Conservation (phyloP, 108 stramenopile genomes). For the Cyclotella sp. region DNA sequence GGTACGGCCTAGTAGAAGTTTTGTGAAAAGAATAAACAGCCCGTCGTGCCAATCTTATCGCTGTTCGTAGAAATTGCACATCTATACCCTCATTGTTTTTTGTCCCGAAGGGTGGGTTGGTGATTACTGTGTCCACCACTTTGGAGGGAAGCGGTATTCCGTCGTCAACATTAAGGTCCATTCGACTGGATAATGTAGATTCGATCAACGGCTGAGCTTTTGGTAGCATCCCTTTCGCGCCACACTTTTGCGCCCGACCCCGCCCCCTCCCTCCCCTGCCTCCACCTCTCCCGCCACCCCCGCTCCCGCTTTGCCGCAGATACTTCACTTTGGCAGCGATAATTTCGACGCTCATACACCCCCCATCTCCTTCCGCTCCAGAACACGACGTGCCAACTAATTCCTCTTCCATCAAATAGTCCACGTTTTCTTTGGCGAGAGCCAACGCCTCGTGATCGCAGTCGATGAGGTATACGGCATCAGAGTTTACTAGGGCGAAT, state of each 20-base stretch:
- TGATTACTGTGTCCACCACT: slow-evolving; percentile 81
- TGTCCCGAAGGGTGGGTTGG: slow-evolving; percentile 92
- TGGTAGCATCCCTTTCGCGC: slow-evolving; percentile 11
- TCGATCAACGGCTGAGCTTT: slow-evolving; percentile 20
- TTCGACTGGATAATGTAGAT: not conserved
- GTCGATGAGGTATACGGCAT: slow-evolving; percentile 78
- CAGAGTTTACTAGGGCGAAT: slow-evolving; percentile 74
- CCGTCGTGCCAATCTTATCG: slow-evolving; percentile 67
- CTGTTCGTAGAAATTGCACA: slow-evolving; percentile 75
- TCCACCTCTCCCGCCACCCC: slow-evolving; percentile 29
- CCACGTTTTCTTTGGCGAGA: slow-evolving; percentile 70
- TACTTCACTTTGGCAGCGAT: slow-evolving; percentile 60
- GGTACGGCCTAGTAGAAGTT: slow-evolving; percentile 85
- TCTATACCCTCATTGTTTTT: slow-evolving; percentile 92
- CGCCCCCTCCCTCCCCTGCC: slow-evolving; percentile 45
- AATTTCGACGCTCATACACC: slow-evolving; percentile 42
- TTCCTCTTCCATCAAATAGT: slow-evolving; percentile 48
- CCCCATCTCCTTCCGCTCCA: slow-evolving; percentile 22
- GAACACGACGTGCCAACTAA: slow-evolving; percentile 29
- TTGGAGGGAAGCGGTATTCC: slow-evolving; percentile 72
- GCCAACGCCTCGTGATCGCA: slow-evolving; percentile 84
- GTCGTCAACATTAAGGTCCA: slow-evolving; percentile 53
- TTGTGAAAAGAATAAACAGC: slow-evolving; percentile 97
- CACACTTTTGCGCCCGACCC: slow-evolving; percentile 1
- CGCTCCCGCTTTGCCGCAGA: slow-evolving; percentile 6